Conservation (phyloP, 1,284 basidiomycete species). For the Heliocybe sulcata region DNA sequence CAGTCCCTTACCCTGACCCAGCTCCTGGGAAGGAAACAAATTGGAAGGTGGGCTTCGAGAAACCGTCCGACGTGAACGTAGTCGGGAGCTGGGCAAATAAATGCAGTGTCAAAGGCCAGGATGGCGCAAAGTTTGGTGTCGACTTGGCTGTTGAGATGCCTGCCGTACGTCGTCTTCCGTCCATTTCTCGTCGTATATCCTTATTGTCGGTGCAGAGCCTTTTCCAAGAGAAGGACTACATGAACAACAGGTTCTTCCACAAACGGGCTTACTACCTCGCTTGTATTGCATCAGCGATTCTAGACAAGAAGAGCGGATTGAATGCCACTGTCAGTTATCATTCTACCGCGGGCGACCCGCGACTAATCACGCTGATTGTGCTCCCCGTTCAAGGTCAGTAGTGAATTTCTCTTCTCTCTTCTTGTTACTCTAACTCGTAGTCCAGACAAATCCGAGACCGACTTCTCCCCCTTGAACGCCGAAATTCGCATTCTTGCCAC, state of each 20-base stretch:
- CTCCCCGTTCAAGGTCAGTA: slow-evolving; percentile 45
- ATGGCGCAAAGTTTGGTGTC: slow-evolving; percentile 59
- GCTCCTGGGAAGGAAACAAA: slow-evolving; percentile 63
- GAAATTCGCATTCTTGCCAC: slow-evolving; percentile 73
- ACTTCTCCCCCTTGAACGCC: slow-evolving; percentile 64
- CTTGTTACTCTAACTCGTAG: slow-evolving; percentile 7
- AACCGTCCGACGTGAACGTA: slow-evolving; percentile 57
- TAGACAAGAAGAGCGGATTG: slow-evolving; percentile 33
- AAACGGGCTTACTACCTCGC: slow-evolving; percentile 92
- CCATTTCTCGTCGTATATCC: background rate
- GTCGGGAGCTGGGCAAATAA: slow-evolving; percentile 76
- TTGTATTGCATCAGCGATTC: slow-evolving; percentile 64
- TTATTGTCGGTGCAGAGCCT: slow-evolving; percentile 38
- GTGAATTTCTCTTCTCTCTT: slow-evolving; percentile 5
- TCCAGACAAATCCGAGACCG: slow-evolving; percentile 44
- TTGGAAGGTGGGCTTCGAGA: slow-evolving; percentile 71
- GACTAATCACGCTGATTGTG: slow-evolving; percentile 64
- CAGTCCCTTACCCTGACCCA: slow-evolving; percentile 56
- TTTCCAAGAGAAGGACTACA: slow-evolving; percentile 94
- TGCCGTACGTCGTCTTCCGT: slow-evolving; percentile 40
- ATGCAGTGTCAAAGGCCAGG: slow-evolving; percentile 58
- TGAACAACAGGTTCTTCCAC: slow-evolving; percentile 88
- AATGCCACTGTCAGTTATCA: slow-evolving; percentile 54
- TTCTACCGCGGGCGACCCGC: slow-evolving; percentile 56
- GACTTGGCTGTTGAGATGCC: slow-evolving; percentile 90